Base-by-base conservation (phyloP, 148 eudicot genomes). In the Silene uniflora region DNA sequence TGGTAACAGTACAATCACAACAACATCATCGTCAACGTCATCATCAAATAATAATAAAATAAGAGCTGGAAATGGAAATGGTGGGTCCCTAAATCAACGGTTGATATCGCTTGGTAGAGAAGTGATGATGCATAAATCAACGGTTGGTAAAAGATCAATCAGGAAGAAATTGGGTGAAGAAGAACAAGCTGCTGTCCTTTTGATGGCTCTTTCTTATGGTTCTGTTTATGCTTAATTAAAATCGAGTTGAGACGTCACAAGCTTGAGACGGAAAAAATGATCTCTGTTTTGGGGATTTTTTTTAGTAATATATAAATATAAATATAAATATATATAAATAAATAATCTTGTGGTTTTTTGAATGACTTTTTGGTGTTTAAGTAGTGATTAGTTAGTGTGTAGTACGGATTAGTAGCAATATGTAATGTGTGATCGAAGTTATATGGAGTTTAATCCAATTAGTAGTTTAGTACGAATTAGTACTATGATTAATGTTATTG, bases 161-260 rank as follows among this genome's bases (percentile, higher is more conserved):
- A 69, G 90, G 73, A 85, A 88, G 76, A 90, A 86, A 76, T 23
- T 88, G 62, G 93, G 96, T 0, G 98, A 93, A 68, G 96, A 82
- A 58, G 98, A 93, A 67, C 93, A 89, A 84, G 98, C 98, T 25
- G 98, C 98, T 39, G 79, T 91, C 64, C 80, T 91, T 3, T 87
- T 93, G 78, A 89, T 93, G 96, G 91, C 93, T 24, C 81, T 93
- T 17, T 91, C 98, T 72, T 87, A 86, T 83, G 94, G 94, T 21
- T 86, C 97, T 66, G 87, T 91, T 68, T 89, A 82, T 84, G 91
- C 91, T 75, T 93, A 78, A 64, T 0, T n/a, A 32, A 32, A 32
- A 1, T 32, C 35, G 29, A 32, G 35, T 32, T 32, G 35, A 1
- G 35, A 32, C 35, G 35, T 32, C 35, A 32, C 35, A 32, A 32